Base-by-base conservation (phyloP, 2,329 filamentous ascomycete genomes). In the Microsporum ferrugineum region DNA sequence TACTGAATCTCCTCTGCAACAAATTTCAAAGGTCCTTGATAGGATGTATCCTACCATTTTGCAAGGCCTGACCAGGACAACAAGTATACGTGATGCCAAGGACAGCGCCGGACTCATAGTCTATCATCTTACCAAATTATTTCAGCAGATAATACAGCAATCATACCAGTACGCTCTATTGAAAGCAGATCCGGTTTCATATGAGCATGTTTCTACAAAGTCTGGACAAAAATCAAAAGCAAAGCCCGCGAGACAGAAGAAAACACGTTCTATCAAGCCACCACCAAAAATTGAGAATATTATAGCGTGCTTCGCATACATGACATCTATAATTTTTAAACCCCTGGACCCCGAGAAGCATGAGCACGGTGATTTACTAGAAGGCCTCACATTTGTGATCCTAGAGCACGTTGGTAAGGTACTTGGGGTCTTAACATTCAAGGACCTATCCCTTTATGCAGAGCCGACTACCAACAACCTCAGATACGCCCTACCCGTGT, bases 341-440 rank as follows among this genome's bases (percentile, higher is more conserved):
- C 70, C 68, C 4, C 65, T 75, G 7, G 68, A 73, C 51, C 51
- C 65, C 5, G 55, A 62, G 0, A 65, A 65, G 51, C 14, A 62
- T 27, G 67, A 66, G 12, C 71, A 76, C 29, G 66, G 67, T 23
- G 65, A 71, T 14, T 61, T 77, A 3, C 65, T 78, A 14, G 77
- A 79, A 66, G 77, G 76, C 0, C 71, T 75, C 33, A 65, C 78
- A 5, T 76, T 68, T 51, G 58, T 71, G 7, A 60, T 76, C 3
- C 65, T 79, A 0, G 64, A 70, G 36, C 72, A 75, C 7, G 70
- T 75, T 12, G 77, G 77, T 0, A 71, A 69, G 33, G 61, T 77
- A 23, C 65, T 79, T 4, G 72, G 72, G 8, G 63, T 74, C 0
- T 71, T 74, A 2, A 67, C 72, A 4, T 78, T 78, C 62, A 67